Conservation (phyloP, 2,329 filamentous ascomycete genomes). For the Podosphaera leucotricha region DNA sequence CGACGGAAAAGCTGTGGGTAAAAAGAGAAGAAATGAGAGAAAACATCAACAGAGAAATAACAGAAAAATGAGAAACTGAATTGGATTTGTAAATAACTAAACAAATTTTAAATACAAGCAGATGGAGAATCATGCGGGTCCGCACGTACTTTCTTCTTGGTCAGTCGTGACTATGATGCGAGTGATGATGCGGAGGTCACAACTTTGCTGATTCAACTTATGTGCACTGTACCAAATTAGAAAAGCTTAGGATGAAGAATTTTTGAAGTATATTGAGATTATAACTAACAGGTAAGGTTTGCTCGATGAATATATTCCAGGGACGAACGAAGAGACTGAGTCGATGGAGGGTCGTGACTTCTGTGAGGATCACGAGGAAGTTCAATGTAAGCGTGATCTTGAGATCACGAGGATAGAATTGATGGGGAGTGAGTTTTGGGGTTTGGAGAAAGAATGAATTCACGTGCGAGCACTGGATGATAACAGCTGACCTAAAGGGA, state of each 20-base stretch:
- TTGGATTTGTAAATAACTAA: not conserved
- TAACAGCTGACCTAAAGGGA: conserved; percentile 1
- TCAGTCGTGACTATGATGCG: conserved; percentile 1
- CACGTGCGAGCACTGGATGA: not conserved
- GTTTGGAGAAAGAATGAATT: not conserved
- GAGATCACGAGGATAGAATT: not conserved
- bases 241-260: not conserved
- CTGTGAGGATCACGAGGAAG: conserved; percentile 1
- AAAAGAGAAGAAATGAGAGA: not conserved
- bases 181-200: not conserved
- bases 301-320: not conserved
- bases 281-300: not conserved
- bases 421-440: not conserved
- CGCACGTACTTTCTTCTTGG: conserved; percentile 1
- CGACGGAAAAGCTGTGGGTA: not conserved
- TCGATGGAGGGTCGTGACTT: not conserved
- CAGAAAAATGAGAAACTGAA: not conserved
- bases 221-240: not conserved
- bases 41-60: not conserved
- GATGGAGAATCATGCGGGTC: not conserved
- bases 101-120: not conserved
- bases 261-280: not conserved
- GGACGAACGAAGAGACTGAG: not conserved
- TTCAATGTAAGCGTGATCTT: not conserved
- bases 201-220: not conserved